These are phyloP conservation scores for Fraxinus cuspidata DNA, from an alignment of 257 asterid genomes.

Conservation along the genomic window DNA sequence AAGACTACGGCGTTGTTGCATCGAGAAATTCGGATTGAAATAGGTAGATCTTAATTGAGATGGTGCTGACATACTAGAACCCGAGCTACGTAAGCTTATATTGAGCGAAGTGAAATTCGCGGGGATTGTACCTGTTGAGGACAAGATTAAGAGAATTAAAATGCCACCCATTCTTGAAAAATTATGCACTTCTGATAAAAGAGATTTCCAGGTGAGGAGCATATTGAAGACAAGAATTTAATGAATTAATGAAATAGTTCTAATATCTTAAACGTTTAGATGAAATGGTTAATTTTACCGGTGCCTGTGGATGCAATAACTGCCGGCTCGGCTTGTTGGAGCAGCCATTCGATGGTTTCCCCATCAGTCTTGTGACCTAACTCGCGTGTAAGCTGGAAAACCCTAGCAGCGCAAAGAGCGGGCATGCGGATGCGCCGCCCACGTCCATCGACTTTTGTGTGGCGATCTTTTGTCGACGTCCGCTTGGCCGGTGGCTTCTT, in stretches of 20 bases:
- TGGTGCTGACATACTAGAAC: slow-evolving; percentile 91
- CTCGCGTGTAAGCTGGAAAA: slow-evolving; percentile 90
- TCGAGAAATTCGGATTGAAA: slow-evolving; percentile 58
- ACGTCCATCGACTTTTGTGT: slow-evolving; percentile 89
- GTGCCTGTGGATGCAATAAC: slow-evolving; percentile 97
- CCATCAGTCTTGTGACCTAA: slow-evolving; percentile 97
- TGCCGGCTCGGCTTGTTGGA: slow-evolving; percentile 94
- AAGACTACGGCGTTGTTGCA: slow-evolving; percentile 55
- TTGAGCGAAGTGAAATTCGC: slow-evolving; percentile 90
- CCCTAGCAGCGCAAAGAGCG: slow-evolving; percentile 94
- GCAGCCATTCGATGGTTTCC: slow-evolving; percentile 87
- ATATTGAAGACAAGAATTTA: neutral
- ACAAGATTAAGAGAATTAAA: neutral
- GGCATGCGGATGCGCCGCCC: slow-evolving; percentile 98
- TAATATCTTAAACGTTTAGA: neutral
- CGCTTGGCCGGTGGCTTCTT: slow-evolving; percentile 77
- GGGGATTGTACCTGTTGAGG: slow-evolving; percentile 54
- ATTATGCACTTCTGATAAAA: no score
- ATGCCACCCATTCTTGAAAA: no score
- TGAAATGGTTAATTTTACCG: slow-evolving; percentile 31
- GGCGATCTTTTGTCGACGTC: slow-evolving; percentile 86
- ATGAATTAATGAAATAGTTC: neutral
- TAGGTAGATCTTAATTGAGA: slow-evolving; percentile 80
- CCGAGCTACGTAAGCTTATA: slow-evolving; percentile 84
- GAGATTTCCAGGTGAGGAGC: no score